Base-by-base conservation (phyloP, 1,284 basidiomycete genomes). In the Cryptococcus sp. region DNA sequence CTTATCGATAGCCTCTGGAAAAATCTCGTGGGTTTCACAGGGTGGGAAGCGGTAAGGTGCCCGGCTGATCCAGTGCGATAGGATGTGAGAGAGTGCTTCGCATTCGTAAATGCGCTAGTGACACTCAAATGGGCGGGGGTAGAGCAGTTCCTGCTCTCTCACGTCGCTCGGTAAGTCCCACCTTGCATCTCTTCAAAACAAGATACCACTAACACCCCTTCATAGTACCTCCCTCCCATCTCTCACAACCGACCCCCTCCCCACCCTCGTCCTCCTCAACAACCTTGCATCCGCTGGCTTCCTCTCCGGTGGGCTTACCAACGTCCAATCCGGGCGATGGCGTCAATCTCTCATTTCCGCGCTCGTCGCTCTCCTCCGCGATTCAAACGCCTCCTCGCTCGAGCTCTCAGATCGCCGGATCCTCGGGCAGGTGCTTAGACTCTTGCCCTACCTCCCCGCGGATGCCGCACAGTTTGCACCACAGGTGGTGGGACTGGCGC, bases 301-400 rank as follows among this genome's bases (percentile, higher is more conserved):
- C 60, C 65, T 78, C 9, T 56, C 72, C 3, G 72, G 72, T 2
- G 73, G 75, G 12, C 62, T 78, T 13, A 55, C 59, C 12, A 77
- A 77, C 28, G 74, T 78, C 2, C 74, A 78, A 63, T 74, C 72
- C 12, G 76, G 76, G 8, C 66, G 72, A 42, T 78, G 75, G 76
- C 65, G 75, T 24, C 60, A 69, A 24, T 28, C 64, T 2, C 60
- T 78, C 1, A 62, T 73, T 15, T 52, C 58, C 6, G 53, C 69
- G 4, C 53, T 74, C 2, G n/a, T 60, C 52, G 28, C 51, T 55
- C 18, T 59, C 57, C 43, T 58, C 9, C 4, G 48, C 45, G 18
- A 39, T 55, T 40, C 62, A 15, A n/a, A 21, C 3, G 11, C 52
- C 2, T 50, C 55, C 1, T 44, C 45, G 6, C 46, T 68, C 15